These are phyloP conservation scores for Nothophoma quercina DNA, from an alignment of 2,329 filamentous ascomycete species.

Conservation along the genomic window DNA sequence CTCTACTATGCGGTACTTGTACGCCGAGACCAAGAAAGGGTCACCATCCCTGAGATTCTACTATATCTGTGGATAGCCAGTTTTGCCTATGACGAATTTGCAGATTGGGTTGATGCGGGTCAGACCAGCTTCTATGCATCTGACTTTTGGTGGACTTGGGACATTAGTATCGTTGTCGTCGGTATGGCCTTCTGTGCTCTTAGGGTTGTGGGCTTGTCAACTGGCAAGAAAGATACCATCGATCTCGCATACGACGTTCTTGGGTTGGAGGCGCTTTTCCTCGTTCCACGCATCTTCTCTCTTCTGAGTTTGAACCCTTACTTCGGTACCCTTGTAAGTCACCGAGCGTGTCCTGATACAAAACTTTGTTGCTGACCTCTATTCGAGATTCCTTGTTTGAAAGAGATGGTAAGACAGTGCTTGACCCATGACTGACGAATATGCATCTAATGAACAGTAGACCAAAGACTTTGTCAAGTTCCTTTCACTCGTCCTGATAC, in stretches of 20 bases:
- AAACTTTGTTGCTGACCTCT: not conserved
- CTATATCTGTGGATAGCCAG: constrained; percentile 87
- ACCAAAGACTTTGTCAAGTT: constrained; percentile 90
- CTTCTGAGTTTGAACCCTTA: constrained; percentile 87
- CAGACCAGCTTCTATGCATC: constrained; percentile 69
- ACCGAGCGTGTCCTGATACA: too few species aligned
- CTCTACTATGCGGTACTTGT: constrained; percentile 89
- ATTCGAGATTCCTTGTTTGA: constrained; percentile 79
- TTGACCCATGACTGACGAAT: not conserved
- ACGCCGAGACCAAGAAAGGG: constrained; percentile 69
- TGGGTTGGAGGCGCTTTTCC: constrained; percentile 85
- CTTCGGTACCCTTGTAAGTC: constrained; percentile 75
- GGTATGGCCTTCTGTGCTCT: constrained; percentile 74
- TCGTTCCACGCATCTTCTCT: constrained; percentile 87
- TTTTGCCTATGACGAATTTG: constrained; percentile 82
- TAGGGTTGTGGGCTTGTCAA: constrained; percentile 70
- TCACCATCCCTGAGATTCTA: constrained; percentile 73
- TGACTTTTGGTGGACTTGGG: constrained; percentile 46
- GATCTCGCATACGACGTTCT: constrained; percentile 89
- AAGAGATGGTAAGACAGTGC: constrained; percentile 76
- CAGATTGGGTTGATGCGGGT: constrained; percentile 80
- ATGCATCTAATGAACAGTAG: constrained; percentile 44
- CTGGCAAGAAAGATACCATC: constrained; percentile 67
- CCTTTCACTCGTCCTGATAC: constrained; percentile 75
- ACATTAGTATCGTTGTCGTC: constrained; percentile 70